These are phyloP conservation scores for Trichomonas gallinae DNA, from an alignment of 208 protist species.

Conservation along the genomic window DNA sequence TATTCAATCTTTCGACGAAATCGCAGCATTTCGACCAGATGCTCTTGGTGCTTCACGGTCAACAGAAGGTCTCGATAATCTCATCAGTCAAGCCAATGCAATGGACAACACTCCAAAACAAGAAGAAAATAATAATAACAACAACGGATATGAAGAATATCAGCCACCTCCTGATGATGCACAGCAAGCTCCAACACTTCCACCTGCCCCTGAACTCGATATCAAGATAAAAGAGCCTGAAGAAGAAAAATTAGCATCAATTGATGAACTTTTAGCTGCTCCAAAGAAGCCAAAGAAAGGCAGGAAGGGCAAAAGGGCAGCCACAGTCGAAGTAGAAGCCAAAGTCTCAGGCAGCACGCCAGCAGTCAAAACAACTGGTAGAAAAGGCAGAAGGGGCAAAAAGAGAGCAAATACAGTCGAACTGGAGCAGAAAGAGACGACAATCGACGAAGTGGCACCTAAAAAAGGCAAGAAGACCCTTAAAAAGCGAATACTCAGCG, in stretches of 20 bases:
- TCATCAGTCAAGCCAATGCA: not conserved
- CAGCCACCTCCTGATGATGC: not conserved
- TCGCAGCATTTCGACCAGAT: not conserved
- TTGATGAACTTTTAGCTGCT: not conserved
- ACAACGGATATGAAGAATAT: not conserved
- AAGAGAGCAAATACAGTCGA: not conserved
- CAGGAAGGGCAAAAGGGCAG: not conserved
- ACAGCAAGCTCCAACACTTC: not conserved
- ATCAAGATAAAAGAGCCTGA: not conserved
- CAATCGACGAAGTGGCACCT: not conserved
- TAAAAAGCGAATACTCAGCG: not conserved
- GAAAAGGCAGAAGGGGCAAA: not conserved
- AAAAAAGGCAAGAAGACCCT: not conserved
- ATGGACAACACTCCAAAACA: not conserved
- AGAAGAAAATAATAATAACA: too few relatives aligned
- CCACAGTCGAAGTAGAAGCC: not conserved
- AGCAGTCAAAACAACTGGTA: not conserved
- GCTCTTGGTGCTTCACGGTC: not conserved
- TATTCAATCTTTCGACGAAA: not conserved
- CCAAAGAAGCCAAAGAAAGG: not conserved
- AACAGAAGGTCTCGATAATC: not conserved
- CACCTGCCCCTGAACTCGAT: not conserved
- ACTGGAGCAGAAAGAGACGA: not conserved
- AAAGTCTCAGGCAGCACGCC: not conserved
- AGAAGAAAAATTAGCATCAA: not conserved